These are phyloP conservation scores for Wickerhamomyces strasburgensis DNA, from an alignment of 805 yeast species.

Conservation along the genomic window DNA sequence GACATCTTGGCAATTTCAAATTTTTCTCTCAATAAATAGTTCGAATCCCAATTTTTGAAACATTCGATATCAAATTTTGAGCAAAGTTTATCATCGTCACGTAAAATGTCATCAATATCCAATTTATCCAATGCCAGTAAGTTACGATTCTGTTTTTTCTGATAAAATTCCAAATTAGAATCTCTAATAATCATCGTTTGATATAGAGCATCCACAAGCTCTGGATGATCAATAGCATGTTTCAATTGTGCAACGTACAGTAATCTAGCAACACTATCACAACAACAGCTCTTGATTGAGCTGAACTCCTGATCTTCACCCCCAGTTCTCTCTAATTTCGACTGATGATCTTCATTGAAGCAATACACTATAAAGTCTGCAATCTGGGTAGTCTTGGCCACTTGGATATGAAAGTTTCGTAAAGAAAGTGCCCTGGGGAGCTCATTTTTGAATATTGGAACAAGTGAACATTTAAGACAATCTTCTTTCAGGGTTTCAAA, in stretches of 20 bases:
- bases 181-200: constrained; percentile 21
- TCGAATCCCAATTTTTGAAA: constrained; percentile 60
- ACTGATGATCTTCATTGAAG: constrained; percentile 39
- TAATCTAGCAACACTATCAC: constrained; percentile 35
- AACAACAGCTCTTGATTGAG: constrained; percentile 27
- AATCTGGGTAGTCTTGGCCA: constrained; percentile 68
- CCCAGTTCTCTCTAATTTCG: too few species aligned
- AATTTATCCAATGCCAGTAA: constrained; percentile 25
- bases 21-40: constrained; percentile 66
- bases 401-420: constrained; percentile 83
- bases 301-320: constrained; percentile 10
- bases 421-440: constrained; percentile 71
- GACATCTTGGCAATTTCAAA: constrained; percentile 84
- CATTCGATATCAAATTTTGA: constrained; percentile 36
- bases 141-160: constrained; percentile 5
- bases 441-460: constrained; percentile 57
- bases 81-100: constrained; percentile 21
- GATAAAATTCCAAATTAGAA: constrained; percentile 12
- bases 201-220: constrained; percentile 19
- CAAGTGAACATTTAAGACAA: constrained; percentile 28
- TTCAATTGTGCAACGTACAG: constrained; percentile 39
- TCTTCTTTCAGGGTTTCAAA: constrained; percentile 19
- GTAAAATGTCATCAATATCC: constrained; percentile 11
- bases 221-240: constrained; percentile 25
- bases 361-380: constrained; percentile 79